Base-by-base conservation (phyloP, 1,139 yeast species). In the Debaryomycetaceae sp. region DNA sequence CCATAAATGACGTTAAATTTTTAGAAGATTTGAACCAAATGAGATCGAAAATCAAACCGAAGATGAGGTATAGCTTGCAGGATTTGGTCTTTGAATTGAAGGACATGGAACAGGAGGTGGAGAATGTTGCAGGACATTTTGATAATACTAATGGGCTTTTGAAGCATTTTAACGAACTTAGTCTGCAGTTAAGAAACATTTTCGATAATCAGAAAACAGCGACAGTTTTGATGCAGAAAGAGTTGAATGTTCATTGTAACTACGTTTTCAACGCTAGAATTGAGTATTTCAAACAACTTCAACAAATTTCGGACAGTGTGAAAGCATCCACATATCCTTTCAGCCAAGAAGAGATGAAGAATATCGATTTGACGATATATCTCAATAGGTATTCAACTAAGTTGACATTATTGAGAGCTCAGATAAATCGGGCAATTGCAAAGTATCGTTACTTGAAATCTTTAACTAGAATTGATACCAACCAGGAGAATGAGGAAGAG, bases 281-380 rank as follows among this genome's bases (percentile, higher is more conserved):
- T 40, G 88, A 79, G 39, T 93, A 90, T 60, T 93, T 83, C 65
- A 82, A 83, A 53, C 93, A 88, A 51, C 73, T 93, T 39, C 99
- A 93, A 62, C 84, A 76, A 44, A 77, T 91, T 33, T 89, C 97
- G 0, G 98, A 93, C 62, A 83, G 83, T 42, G 90, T 89, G 14
- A 71, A 65, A 48, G 57, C 68, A 20, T 58, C 63, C 8, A 55
- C 53, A 1, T 66, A 56, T 45, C 45, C 48, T 6, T 50, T 62
- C 42, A 45, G 52, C 13, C 55, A 65, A 40, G 60, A 59, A 2
- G 54, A 51, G 9, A 40, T 17, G 1, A 41, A 42, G n/a, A 31
- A 29, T 17, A 35, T 44, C 11, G 38, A 24, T 24, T 17, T 34
- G 6, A 11, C 31, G 11, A 27, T 11, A 3, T 34, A 40, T 35